Percentiles rank a stretch among this genome's conserved stretches.
phyloP scores from a whole-genome alignment of 2,329 filamentous ascomycete genomes.

The Dactylellina leptospora region DNA sequence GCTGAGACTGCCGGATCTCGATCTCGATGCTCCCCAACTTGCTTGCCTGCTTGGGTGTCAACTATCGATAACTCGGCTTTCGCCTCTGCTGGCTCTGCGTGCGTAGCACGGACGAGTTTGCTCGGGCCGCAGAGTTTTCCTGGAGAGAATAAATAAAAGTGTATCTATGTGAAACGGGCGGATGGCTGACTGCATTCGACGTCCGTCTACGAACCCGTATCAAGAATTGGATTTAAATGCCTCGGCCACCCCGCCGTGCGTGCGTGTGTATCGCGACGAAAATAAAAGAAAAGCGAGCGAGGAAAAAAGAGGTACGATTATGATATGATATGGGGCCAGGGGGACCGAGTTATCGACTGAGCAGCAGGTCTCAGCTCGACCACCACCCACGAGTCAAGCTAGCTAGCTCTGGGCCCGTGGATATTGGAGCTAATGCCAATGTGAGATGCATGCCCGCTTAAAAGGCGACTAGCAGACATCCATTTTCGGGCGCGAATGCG shows the following conservation, averaged over 20 bases:
- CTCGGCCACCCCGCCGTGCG: slow-evolving; percentile 44
- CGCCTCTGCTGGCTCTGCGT: background rate
- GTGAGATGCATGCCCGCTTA: slow-evolving; percentile 26
- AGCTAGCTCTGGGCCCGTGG: too few species aligned
- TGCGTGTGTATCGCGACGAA: slow-evolving; percentile 8
- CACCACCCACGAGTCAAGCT: slow-evolving; percentile 43
- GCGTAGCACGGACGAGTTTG: background rate
- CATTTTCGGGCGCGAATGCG: slow-evolving; percentile 52
- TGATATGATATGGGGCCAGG: slow-evolving; percentile 47
- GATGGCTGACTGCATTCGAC: slow-evolving; percentile 23
- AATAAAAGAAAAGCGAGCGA: slow-evolving; percentile 32
- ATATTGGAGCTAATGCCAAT: too few species aligned
- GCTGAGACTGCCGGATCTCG: slow-evolving; percentile 13
- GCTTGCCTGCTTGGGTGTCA: too few species aligned
- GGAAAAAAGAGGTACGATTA: slow-evolving; percentile 48
- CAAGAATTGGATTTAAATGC: too few species aligned
- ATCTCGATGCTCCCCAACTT: too few species aligned
- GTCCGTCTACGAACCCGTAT: slow-evolving; percentile 14
- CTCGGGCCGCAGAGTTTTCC: slow-evolving; percentile 21
- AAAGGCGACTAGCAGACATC: slow-evolving; percentile 34
- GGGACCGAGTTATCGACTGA: background rate
- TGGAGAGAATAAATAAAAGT: too few species aligned
- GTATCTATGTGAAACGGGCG: slow-evolving; percentile 12
- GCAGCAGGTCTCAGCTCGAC: slow-evolving; percentile 12
- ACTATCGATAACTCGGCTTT: background rate